Conservation (phyloP, 345 rosid genomes). For the Nasturtium officinale region DNA sequence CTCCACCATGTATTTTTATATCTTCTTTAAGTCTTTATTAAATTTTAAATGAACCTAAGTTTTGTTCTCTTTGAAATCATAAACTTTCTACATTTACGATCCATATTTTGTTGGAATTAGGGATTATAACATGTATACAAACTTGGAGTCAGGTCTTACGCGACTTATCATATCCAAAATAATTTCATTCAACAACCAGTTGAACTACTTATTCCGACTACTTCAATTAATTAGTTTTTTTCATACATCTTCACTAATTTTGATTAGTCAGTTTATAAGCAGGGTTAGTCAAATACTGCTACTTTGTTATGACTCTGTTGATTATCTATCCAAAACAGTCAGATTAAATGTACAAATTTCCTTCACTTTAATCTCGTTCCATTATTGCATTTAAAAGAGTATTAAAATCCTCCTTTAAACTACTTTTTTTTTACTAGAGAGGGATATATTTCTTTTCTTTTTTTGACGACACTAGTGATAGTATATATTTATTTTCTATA, state of each 20-base stretch:
- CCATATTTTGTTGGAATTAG: background rate
- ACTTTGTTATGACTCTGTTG: background rate
- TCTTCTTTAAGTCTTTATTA: background rate
- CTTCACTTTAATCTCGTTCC: slow-evolving; percentile 2
- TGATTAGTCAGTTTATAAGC: background rate
- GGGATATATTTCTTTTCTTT: background rate
- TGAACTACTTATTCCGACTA: background rate
- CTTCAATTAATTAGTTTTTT: background rate
- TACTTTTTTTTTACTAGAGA: slow-evolving; percentile 13
- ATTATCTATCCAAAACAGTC: background rate
- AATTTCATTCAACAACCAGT: background rate
- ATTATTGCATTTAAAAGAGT: slow-evolving; percentile 4
- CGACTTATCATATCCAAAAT: background rate
- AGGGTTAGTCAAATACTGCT: background rate
- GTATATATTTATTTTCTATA: too few relatives aligned
- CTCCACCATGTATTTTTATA: background rate
- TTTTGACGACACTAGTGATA: too few relatives aligned
- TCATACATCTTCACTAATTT: background rate
- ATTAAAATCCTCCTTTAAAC: background rate
- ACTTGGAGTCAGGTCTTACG: background rate
- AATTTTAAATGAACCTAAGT: background rate
- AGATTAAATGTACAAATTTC: background rate
- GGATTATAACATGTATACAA: background rate
- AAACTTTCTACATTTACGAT: background rate
- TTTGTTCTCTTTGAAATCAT: too few relatives aligned